Evolutionary conservation across 352 stramenopile species (phyloP).

Genomic region (Phytophthora brassicae): DNA sequence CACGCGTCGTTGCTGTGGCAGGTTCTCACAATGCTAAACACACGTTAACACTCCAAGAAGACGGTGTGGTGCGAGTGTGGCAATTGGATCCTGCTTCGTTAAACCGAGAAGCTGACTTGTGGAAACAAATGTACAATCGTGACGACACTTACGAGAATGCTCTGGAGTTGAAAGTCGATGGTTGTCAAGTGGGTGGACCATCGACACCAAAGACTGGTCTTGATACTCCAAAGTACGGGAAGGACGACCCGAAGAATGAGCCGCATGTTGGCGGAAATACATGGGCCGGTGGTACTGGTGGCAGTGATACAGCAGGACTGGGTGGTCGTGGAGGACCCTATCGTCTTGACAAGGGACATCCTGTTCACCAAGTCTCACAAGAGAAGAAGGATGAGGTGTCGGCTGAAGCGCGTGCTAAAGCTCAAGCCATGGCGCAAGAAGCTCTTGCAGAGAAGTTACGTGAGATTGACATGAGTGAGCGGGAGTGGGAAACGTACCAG

Average conservation of each 20-base stretch:
- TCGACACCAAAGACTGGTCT: conserved; percentile 73
- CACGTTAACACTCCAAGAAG: conserved; percentile 55
- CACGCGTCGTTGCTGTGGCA: conserved; percentile 44
- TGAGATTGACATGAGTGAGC: conserved; percentile 86
- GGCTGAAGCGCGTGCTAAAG: conserved; percentile 70
- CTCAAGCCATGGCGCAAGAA: conserved; percentile 70
- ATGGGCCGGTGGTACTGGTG: conserved; percentile 93
- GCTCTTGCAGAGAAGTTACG: conserved; percentile 67
- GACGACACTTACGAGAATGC: conserved; percentile 1
- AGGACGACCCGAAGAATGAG: conserved; percentile 93
- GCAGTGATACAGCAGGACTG: conserved; percentile 91
- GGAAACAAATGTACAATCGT: conserved; percentile 70
- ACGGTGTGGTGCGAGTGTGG: conserved; percentile 60
- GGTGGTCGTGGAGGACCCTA: conserved; percentile 95
- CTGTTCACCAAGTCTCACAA: conserved; percentile 94
- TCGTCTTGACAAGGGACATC: conserved; percentile 92
- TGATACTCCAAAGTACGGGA: conserved; percentile 90
- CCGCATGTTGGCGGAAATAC: conserved; percentile 95
- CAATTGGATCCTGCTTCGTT: conserved; percentile 56
- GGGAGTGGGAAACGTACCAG: conserved; percentile 82
- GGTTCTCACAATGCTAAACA: conserved; percentile 39
- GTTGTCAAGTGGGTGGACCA: conserved; percentile 32
- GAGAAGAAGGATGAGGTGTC: conserved; percentile 93
- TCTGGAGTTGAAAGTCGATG: conserved; percentile 57
- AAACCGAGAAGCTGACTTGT: conserved; percentile 48